phyloP scores from a whole-genome alignment of 1,284 basidiomycete genomes.

The Rugosomyces carneus region DNA sequence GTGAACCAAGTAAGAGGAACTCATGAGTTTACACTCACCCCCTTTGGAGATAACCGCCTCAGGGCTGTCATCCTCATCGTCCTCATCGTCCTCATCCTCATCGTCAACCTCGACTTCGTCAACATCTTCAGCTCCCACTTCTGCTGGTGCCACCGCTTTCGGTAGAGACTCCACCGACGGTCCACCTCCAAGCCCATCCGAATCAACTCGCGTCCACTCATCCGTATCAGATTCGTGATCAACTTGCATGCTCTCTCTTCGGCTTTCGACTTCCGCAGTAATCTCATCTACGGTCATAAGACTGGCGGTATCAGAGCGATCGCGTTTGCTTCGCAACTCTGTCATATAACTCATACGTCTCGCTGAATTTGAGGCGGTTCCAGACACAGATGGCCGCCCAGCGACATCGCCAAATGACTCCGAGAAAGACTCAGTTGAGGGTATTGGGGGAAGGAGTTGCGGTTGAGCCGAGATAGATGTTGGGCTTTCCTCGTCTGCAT shows the following conservation, averaged over 20 bases:
- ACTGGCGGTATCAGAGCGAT: conserved; percentile 84
- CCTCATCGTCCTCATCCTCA: conserved; percentile 43
- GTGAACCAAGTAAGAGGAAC: conserved; percentile 3
- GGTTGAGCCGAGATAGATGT: conserved; percentile 41
- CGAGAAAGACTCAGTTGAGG: conserved; percentile 71
- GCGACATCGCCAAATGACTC: conserved; percentile 66
- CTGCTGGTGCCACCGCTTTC: conserved; percentile 40
- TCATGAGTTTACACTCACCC: conserved; percentile 34
- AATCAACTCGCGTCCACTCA: conserved; percentile 63
- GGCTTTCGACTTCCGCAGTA: conserved; percentile 91
- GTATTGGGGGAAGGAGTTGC: conserved; percentile 74
- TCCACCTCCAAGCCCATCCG: conserved; percentile 29
- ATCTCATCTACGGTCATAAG: conserved; percentile 97
- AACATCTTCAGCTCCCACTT: conserved; percentile 45
- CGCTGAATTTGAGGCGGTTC: conserved; percentile 50
- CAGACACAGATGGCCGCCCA: conserved; percentile 31
- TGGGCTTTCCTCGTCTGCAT: conserved; percentile 29
- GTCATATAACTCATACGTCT: conserved; percentile 74
- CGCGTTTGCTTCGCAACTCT: conserved; percentile 72
- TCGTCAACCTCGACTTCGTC: conserved; percentile 39
- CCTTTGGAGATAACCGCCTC: conserved; percentile 58
- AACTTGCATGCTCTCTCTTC: conserved; percentile 48
- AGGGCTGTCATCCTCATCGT: conserved; percentile 40
- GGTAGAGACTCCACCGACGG: conserved; percentile 26
- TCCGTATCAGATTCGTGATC: conserved; percentile 48